phyloP scores from a whole-genome alignment of 2,329 filamentous ascomycete species.

The Phoma sp. region DNA sequence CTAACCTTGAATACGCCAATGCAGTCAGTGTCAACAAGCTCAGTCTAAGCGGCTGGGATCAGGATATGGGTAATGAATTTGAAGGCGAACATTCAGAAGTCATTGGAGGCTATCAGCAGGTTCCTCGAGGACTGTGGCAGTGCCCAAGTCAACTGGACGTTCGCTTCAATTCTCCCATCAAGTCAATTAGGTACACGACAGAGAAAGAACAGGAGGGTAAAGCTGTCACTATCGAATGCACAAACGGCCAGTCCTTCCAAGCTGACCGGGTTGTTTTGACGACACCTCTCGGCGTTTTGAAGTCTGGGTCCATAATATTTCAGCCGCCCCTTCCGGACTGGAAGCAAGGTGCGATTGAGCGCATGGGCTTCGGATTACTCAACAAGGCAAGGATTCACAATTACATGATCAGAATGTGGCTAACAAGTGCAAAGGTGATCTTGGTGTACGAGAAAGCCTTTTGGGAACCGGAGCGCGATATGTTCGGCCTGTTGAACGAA shows the following conservation, averaged over 20 bases:
- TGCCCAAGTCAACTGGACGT: constrained; percentile 79
- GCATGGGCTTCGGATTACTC: constrained; percentile 89
- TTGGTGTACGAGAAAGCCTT: constrained; percentile 88
- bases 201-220: constrained; percentile 26
- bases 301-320: constrained; percentile 81
- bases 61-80: constrained; percentile 97
- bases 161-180: constrained; percentile 73
- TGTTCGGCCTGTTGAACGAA: constrained; percentile 88
- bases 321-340: constrained; percentile 86
- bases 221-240: constrained; percentile 62
- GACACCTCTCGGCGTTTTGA: constrained; percentile 87
- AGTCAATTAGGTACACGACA: constrained; percentile 68
- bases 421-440: constrained; percentile 61
- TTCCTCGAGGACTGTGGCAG: constrained; percentile 84
- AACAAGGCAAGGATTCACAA: constrained; percentile 70
- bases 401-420: not conserved
- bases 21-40: constrained; percentile 85
- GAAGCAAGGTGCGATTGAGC: constrained; percentile 80
- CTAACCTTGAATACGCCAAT: constrained; percentile 97
- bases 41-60: constrained; percentile 91
- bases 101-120: constrained; percentile 89
- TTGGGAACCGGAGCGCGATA: constrained; percentile 88
- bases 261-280: constrained; percentile 94
- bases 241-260: constrained; percentile 75
- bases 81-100: constrained; percentile 94